Percentiles rank a stretch among this genome's conserved stretches.
Conservation (phyloP, 208 protist species). For the Crithidia fasciculata region DNA sequence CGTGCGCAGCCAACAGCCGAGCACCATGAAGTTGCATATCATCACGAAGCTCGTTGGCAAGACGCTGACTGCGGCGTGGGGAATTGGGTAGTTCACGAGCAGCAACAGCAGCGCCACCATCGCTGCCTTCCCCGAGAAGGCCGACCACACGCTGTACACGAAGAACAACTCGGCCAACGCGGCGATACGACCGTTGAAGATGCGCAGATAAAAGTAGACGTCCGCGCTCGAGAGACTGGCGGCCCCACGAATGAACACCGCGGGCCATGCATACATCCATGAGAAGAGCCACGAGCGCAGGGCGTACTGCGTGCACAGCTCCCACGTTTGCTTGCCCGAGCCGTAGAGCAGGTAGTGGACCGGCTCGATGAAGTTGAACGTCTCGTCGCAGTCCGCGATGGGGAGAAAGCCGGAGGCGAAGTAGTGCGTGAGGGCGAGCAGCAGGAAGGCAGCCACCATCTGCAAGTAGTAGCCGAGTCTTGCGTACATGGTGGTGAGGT, state of each 20-base stretch:
- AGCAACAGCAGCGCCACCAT: constrained; percentile 60
- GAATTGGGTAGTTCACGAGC: constrained; percentile 71
- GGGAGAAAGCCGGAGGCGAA: constrained; percentile 66
- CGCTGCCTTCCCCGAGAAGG: constrained; percentile 50
- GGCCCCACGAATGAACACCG: constrained; percentile 29
- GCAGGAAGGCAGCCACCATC: constrained; percentile 54
- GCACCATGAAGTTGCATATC: constrained; percentile 67
- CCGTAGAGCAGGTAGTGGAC: constrained; percentile 94
- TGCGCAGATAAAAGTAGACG: constrained; percentile 74
- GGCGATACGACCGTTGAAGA: constrained; percentile 56
- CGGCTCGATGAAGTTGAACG: constrained; percentile 96
- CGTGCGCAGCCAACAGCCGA: constrained; percentile 71
- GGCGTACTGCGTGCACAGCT: constrained; percentile 92
- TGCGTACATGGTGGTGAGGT: constrained; percentile 19
- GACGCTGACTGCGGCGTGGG: constrained; percentile 66
- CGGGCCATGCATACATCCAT: constrained; percentile 75
- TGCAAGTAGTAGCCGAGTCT: constrained; percentile 38
- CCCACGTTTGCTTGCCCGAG: constrained; percentile 96
- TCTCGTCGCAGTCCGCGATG: constrained; percentile 96
- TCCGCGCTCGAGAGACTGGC: constrained; percentile 44
- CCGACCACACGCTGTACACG: constrained; percentile 56
- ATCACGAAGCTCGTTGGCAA: constrained; percentile 93
- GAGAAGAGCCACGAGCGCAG: constrained; percentile 93
- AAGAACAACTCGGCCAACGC: constrained; percentile 61
- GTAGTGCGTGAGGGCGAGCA: constrained; percentile 58